Evolutionary conservation across 2,329 filamentous ascomycete species (phyloP).

Genomic region (Dactylella cylindrospora): DNA sequence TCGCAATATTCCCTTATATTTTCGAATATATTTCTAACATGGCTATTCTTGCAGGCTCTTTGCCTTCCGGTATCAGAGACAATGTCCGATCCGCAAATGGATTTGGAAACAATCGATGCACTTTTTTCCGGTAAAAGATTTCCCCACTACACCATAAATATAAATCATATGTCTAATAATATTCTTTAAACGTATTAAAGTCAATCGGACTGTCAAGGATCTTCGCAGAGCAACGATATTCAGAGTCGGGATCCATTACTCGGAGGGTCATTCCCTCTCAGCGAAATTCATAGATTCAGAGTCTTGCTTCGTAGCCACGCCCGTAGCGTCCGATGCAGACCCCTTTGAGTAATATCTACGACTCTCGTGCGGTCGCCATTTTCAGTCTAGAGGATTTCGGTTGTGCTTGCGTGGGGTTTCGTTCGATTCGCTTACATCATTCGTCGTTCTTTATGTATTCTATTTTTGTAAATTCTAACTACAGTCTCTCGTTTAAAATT

Average conservation of each 20-base stretch:
- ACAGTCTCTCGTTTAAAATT: too few relatives aligned
- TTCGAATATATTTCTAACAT: neutral
- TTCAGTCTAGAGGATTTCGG: too few relatives aligned
- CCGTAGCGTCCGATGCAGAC: constrained; percentile 6
- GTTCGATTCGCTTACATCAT: too few relatives aligned
- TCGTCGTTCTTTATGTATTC: too few relatives aligned
- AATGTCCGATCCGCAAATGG: constrained; percentile 1
- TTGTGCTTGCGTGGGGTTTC: too few relatives aligned
- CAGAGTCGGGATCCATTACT: neutral
- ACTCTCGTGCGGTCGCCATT: too few relatives aligned
- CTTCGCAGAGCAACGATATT: constrained; percentile 1
- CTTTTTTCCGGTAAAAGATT: constrained; percentile 2
- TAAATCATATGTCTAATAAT: neutral
- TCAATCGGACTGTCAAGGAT: constrained; percentile 14
- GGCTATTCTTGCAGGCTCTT: neutral
- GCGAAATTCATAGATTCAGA: neutral
- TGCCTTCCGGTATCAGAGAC: constrained; percentile 1
- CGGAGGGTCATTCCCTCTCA: neutral
- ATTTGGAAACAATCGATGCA: neutral
- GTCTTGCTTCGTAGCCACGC: constrained; percentile 3
- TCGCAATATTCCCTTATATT: neutral
- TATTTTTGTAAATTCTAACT: too few relatives aligned
- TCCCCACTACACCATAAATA: neutral
- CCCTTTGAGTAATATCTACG: too few relatives aligned
- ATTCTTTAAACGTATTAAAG: neutral